Conservation (phyloP, 2,329 filamentous ascomycete genomes). For the Phymatotrichopsis omnivora region DNA sequence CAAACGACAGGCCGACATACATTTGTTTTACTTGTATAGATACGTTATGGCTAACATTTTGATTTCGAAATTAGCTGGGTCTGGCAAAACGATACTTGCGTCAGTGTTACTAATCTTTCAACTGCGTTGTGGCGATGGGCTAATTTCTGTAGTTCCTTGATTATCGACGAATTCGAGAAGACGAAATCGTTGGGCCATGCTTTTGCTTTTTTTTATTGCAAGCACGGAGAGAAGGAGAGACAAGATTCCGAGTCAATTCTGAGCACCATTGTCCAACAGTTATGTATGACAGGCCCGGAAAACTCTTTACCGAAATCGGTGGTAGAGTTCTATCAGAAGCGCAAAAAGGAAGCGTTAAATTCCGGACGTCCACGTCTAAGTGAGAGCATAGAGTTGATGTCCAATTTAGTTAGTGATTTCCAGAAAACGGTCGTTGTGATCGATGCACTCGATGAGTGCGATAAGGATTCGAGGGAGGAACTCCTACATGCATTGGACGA, state of each 20-base stretch:
- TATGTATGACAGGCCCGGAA: conserved; percentile 4
- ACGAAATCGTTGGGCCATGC: conserved; percentile 28
- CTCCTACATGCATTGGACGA: conserved; percentile 10
- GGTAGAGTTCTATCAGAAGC: conserved; percentile 14
- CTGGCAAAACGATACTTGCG: conserved; percentile 33
- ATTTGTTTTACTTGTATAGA: no score
- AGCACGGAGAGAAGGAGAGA: conserved; percentile 24
- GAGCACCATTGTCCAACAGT: conserved; percentile 29
- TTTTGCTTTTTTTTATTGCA: conserved; percentile 36
- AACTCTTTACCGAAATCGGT: conserved; percentile 12
- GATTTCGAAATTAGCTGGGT: conserved; percentile 22
- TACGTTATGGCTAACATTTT: conserved; percentile 21
- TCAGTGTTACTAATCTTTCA: no score
- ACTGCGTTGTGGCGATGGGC: no score
- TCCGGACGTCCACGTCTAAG: not conserved
- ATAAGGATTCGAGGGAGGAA: not conserved
- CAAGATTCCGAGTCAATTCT: conserved; percentile 33
- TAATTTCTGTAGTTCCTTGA: not conserved
- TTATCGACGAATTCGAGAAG: conserved; percentile 6
- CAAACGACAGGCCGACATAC: no score
- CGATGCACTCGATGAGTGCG: conserved; percentile 18
- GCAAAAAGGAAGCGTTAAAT: conserved; percentile 1
- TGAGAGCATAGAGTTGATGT: conserved; percentile 5
- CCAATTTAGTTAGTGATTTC: conserved; percentile 5
- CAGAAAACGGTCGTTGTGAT: conserved; percentile 13